phyloP scores from a whole-genome alignment of 306 rosid genomes.

The Sechiopsis laciniata region DNA sequence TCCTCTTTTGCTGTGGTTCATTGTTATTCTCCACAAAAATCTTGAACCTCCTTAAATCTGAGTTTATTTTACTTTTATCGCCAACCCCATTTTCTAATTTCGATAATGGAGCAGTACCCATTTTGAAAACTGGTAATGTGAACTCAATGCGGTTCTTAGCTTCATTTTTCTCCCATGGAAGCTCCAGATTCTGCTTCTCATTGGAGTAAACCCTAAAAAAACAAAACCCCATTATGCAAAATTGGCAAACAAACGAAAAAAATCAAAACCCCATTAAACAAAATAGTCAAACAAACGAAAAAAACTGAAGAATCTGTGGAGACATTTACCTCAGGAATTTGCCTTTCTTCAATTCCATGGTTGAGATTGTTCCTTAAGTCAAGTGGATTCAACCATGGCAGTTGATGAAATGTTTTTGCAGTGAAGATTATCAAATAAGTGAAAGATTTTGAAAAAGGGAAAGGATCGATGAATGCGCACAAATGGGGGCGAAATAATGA shows the following conservation, averaged over 20 bases:
- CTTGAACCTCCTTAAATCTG: slow-evolving; percentile 40
- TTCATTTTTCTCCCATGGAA: slow-evolving; percentile 38
- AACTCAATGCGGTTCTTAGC: slow-evolving; percentile 33
- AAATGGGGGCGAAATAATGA: neutral
- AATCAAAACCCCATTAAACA: slow-evolving; percentile 25
- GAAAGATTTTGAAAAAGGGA: neutral
- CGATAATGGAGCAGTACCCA: slow-evolving; percentile 25
- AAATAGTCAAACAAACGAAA: neutral
- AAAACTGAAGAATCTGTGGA: neutral
- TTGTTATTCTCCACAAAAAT: slow-evolving; percentile 36
- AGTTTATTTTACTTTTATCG: slow-evolving; percentile 29
- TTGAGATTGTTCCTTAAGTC: slow-evolving; percentile 8
- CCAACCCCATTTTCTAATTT: slow-evolving; percentile 32
- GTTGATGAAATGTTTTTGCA: neutral
- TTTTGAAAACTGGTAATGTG: slow-evolving; percentile 40
- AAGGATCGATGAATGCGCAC: neutral
- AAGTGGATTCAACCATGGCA: slow-evolving; percentile 6
- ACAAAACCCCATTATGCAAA: slow-evolving; percentile 27
- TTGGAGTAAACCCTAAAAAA: slow-evolving; percentile 46
- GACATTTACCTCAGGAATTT: slow-evolving; percentile 51
- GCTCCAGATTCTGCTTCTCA: slow-evolving; percentile 35
- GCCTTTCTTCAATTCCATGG: slow-evolving; percentile 56
- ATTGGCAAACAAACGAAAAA: neutral
- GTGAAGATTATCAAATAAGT: no score
- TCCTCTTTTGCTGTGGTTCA: slow-evolving; percentile 40